Evolutionary conservation across 441 rosid species (phyloP), one percentile per base, ranked within the genome.

Genomic region (Erysimum pusillum): DNA sequence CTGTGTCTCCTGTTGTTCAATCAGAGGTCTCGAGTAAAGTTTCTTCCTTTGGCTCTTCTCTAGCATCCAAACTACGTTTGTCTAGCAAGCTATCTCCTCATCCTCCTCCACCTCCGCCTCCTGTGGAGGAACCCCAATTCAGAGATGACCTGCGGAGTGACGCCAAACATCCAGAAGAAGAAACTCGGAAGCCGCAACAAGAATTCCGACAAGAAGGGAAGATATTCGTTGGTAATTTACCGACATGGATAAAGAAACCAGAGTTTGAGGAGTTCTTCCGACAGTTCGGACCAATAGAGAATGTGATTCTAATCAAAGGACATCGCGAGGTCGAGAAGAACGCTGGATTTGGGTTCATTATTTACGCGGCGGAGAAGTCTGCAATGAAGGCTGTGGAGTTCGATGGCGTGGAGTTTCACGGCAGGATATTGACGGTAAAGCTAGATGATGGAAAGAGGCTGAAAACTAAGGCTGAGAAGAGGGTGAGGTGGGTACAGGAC

Each of bases 361-460:
- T 96, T 9, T 96, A 88, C 34, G 86, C 72, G 4, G 83, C 91
- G 1, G 94, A 83, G 78, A 87, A 82, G 54, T 84, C 94, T 20
- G 97, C 98, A 0, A 35, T 83, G 86, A 88, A 90, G 56, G 99
- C 98, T 13, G 96, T 88, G 49, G 98, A 90, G 46, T 91, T 93
- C 35, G 99, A 96, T 17, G 98, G 99, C 14, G 79, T 91, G 34
- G 98, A 96, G 84, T 91, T 89, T 75, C 98, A 89, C 64, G 98
- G 99, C 5, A 91, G 97, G 80, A 81, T 86, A 18, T 74, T 96
- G 83, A 96, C 98, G 2, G 97, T 96, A 78, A 93, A 91, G 81
- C 83, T 93, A 74, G 98, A 96, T 53, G 95, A 96, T 14, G 97
- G 99, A 57, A 86, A 82, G 83, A 86, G 98, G 77, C 70, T 85